phyloP scores from a whole-genome alignment of 208 protist genomes.

The Porcisia deanei region DNA sequence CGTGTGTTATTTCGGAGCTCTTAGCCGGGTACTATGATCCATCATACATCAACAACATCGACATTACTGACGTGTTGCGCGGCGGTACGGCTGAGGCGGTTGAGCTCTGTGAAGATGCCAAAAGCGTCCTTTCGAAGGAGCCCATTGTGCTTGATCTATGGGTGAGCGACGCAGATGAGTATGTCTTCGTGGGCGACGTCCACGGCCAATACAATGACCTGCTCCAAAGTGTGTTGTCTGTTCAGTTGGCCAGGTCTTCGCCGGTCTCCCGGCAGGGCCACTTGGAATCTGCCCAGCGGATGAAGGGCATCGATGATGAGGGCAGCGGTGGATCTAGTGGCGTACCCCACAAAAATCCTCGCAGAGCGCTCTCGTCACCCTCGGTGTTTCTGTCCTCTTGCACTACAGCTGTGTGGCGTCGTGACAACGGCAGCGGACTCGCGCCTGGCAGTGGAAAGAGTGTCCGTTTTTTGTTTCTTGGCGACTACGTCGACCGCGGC shows the following conservation, averaged over 20 bases:
- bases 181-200: constrained; percentile 87
- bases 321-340: not conserved
- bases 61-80: constrained; percentile 63
- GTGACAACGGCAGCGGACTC: constrained; percentile 14
- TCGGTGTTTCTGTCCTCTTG: not conserved
- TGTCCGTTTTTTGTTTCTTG: constrained; percentile 95
- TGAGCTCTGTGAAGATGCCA: constrained; percentile 57
- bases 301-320: not conserved
- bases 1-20: constrained; percentile 63
- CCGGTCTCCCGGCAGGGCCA: constrained; percentile 7
- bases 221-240: constrained; percentile 55
- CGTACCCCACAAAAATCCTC: not conserved
- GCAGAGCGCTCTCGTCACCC: not conserved
- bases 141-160: constrained; percentile 54
- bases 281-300: not conserved
- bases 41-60: constrained; percentile 36
- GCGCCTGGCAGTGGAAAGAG: constrained; percentile 15
- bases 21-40: constrained; percentile 52
- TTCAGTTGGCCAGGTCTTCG: constrained; percentile 47
- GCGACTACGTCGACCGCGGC: constrained; percentile 97
- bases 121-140: constrained; percentile 45
- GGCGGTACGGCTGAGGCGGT: constrained; percentile 49
- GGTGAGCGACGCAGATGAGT: constrained; percentile 44
- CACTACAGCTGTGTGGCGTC: not conserved
- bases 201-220: constrained; percentile 89